phyloP scores from a whole-genome alignment of 176 grass and related monocot species.

The Thalia dealbata region DNA sequence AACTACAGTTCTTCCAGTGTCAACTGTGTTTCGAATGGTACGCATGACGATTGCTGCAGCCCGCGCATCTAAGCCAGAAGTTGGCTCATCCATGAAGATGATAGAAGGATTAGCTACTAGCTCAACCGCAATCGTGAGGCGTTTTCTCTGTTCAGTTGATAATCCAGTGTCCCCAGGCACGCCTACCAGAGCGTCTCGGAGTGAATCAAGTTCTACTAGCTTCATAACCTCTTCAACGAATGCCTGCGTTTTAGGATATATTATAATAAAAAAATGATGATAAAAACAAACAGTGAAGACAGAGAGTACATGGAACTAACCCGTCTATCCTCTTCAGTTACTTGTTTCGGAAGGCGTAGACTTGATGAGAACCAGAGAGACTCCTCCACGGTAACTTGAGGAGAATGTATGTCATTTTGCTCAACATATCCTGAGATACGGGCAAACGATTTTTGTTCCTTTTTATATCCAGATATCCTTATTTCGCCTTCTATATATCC shows the following conservation, averaged over 20 bases:
- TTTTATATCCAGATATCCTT: constrained; percentile 48
- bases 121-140: constrained; percentile 73
- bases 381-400: constrained; percentile 76
- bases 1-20: constrained; percentile 61
- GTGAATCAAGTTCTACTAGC: constrained; percentile 57
- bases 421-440: constrained; percentile 82
- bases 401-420: constrained; percentile 74
- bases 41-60: constrained; percentile 82
- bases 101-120: constrained; percentile 80
- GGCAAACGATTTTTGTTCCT: constrained; percentile 61
- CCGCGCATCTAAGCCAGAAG: constrained; percentile 65
- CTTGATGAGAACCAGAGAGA: constrained; percentile 64
- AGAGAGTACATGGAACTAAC: constrained; percentile 16
- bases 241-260: constrained; percentile 22
- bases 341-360: constrained; percentile 45
- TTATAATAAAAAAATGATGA: constrained; percentile 11
- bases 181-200: constrained; percentile 59
- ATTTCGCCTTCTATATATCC: constrained; percentile 71
- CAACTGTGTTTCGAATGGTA: constrained; percentile 65
- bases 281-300: background rate
- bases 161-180: constrained; percentile 50
- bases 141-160: constrained; percentile 77
- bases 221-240: constrained; percentile 76
- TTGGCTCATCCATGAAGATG: constrained; percentile 75
- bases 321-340: constrained; percentile 36